Percentiles rank a stretch among this genome's conserved stretches.
phyloP scores from a whole-genome alignment of 2,329 filamentous ascomycete genomes.

The Ophiosphaerella narmari region DNA sequence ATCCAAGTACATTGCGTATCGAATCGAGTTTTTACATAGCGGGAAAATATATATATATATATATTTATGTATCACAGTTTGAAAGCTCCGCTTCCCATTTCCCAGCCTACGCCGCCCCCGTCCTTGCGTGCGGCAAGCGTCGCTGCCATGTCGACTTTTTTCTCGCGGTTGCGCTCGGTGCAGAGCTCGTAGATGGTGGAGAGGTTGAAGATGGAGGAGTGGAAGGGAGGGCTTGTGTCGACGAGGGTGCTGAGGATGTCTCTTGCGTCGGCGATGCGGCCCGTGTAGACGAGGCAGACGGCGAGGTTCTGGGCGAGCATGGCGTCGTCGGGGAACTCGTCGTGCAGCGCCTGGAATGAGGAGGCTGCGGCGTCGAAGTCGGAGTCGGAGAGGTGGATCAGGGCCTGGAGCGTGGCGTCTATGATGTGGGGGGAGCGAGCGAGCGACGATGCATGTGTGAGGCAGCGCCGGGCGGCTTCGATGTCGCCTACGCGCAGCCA shows the following conservation, averaged over 20 bases:
- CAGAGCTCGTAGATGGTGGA: constrained; percentile 91
- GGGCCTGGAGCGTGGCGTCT: constrained; percentile 61
- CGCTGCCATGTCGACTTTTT: constrained; percentile 75
- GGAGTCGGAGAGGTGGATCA: constrained; percentile 79
- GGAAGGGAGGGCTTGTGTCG: constrained; percentile 63
- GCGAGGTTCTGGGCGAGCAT: constrained; percentile 82
- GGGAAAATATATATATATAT: no score
- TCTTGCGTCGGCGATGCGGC: constrained; percentile 68
- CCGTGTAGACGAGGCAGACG: constrained; percentile 82
- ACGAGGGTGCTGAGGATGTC: constrained; percentile 69
- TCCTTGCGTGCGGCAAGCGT: constrained; percentile 66
- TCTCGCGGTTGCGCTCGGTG: constrained; percentile 71
- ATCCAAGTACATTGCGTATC: no score
- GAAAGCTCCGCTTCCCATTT: constrained; percentile 74
- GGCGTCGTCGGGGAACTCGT: constrained; percentile 59
- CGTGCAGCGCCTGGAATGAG: constrained; percentile 62
- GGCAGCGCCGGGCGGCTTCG: constrained; percentile 64
- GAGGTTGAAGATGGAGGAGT: constrained; percentile 85
- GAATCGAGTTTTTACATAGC: no score
- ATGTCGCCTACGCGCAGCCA: constrained; percentile 81
- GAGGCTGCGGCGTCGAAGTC: constrained; percentile 67
- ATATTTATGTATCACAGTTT: constrained; percentile 62
- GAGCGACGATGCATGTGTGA: constrained; percentile 43
- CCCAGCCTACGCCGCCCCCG: constrained; percentile 63
- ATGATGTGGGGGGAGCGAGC: constrained; percentile 17